Base-by-base conservation (phyloP, 176 grass and related monocot genomes). In the Paspalum vaginatum region DNA sequence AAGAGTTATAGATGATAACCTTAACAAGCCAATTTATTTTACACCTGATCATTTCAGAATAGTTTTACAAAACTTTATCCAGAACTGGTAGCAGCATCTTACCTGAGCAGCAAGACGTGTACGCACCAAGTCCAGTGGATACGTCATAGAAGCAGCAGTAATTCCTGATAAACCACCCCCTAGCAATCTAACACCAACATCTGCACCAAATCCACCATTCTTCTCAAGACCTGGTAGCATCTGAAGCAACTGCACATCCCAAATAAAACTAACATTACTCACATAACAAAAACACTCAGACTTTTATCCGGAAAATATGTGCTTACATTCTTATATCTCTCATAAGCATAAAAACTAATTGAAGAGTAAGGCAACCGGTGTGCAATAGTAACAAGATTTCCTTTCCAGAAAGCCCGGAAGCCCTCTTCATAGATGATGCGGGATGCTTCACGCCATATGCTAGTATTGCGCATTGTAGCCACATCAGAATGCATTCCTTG, bases 401-500 rank as follows among this genome's bases (percentile, higher is more conserved):
- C 95, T 87, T 95, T 98, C 95, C 95, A 95, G 82, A 98, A 95
- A 43, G 95, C 92, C 41, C 79, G 74, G 67, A 92, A 88, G 38
- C 95, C 95, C 85, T 98, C 95, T 86, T 98, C 95, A 10, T 76
- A 91, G 55, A 91, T 65, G 67, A 98, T 85, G 26, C 90, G 92
- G 8, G 95, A 98, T 12, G 92, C 90, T 74, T 98, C 95, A 10
- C 72, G 80, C 86, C 88, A 91, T 73, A 98, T 89, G 44, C 86
- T 95, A 80, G 81, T 90, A 16, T 90, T 90, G 43, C 55, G 85
- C 80, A 91, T 74, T 5, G 92, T 88, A 37, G 92, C 86, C 48
- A 95, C 81, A 71, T 95, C 95, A 25, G 86, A 78, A n/a, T 98
- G 92, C 95, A 98, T 98, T 53, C 95, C 95, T 91, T 98, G 95